Percentiles rank a stretch among this genome's conserved stretches.
Conservation (phyloP, 768 basidiomycete species). For the Paxillus ammoniavirescens region DNA sequence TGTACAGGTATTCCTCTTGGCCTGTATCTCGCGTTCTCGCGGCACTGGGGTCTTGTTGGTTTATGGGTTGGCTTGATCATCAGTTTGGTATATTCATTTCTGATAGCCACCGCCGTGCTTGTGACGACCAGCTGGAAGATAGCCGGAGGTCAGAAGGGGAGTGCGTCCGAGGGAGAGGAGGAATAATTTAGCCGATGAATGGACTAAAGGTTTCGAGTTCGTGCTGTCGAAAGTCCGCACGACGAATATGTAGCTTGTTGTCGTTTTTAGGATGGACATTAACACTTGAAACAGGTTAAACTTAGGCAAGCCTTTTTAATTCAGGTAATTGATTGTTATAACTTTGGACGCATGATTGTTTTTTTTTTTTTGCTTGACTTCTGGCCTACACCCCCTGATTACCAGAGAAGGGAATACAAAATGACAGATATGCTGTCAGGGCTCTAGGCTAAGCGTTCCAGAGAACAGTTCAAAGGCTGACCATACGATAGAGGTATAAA, state of each 20-base stretch:
- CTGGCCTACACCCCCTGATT: conserved; percentile 13
- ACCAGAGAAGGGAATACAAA: conserved; percentile 17
- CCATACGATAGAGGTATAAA: conserved; percentile 19
- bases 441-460: conserved; percentile 17
- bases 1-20: conserved; percentile 34
- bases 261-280: not conserved
- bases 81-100: conserved; percentile 20
- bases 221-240: not conserved
- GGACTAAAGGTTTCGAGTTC: not conserved
- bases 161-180: not conserved
- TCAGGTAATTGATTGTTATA: not conserved
- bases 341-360: conserved; percentile 1
- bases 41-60: conserved; percentile 24
- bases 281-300: not conserved
- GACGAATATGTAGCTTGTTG: not conserved
- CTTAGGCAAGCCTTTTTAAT: not conserved
- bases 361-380: conserved; percentile 12
- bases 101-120: conserved; percentile 19
- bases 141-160: not conserved
- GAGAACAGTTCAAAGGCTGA: conserved; percentile 17
- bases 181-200: not conserved
- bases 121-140: conserved; percentile 18
- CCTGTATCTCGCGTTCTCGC: conserved; percentile 18
- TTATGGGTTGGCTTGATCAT: conserved; percentile 22
- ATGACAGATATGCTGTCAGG: conserved; percentile 19